These are phyloP conservation scores for Taxawa tesnikishii DNA, from an alignment of 2,329 filamentous ascomycete species.

Conservation along the genomic window DNA sequence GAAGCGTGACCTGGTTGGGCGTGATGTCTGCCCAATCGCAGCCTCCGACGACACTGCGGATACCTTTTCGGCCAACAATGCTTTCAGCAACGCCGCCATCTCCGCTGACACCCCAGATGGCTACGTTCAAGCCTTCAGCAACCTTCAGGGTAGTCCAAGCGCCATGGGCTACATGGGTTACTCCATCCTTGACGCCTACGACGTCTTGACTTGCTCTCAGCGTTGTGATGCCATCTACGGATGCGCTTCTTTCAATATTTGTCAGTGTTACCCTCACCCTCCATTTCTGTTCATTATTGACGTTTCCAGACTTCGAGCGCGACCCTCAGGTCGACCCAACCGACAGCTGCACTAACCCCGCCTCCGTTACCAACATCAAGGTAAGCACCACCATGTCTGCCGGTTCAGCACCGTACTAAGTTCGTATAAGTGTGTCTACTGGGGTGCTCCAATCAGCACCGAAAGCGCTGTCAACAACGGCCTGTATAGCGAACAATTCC, in stretches of 20 bases:
- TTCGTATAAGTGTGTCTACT: constrained; percentile 11
- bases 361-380: constrained; percentile 9
- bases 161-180: constrained; percentile 15
- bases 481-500: constrained; percentile 14
- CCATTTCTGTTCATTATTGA: too few relatives aligned
- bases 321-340: constrained; percentile 7
- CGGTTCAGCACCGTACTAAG: too few relatives aligned
- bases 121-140: constrained; percentile 10
- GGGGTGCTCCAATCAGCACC: constrained; percentile 7
- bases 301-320: constrained; percentile 10
- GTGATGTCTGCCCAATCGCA: too few relatives aligned
- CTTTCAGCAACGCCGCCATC: constrained; percentile 9
- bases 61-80: constrained; percentile 9
- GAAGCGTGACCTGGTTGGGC: too few relatives aligned
- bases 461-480: constrained; percentile 10
- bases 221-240: constrained; percentile 9
- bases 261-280: background rate
- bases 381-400: too few relatives aligned
- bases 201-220: constrained; percentile 5
- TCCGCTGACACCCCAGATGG: constrained; percentile 8
- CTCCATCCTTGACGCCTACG: constrained; percentile 6
- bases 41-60: constrained; percentile 9
- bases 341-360: constrained; percentile 10
- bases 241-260: constrained; percentile 10
- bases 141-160: constrained; percentile 10